Evolutionary conservation across 208 protist species (phyloP), one percentile per base, ranked within the genome.

Genomic region (Herpetomonas tarakana): DNA sequence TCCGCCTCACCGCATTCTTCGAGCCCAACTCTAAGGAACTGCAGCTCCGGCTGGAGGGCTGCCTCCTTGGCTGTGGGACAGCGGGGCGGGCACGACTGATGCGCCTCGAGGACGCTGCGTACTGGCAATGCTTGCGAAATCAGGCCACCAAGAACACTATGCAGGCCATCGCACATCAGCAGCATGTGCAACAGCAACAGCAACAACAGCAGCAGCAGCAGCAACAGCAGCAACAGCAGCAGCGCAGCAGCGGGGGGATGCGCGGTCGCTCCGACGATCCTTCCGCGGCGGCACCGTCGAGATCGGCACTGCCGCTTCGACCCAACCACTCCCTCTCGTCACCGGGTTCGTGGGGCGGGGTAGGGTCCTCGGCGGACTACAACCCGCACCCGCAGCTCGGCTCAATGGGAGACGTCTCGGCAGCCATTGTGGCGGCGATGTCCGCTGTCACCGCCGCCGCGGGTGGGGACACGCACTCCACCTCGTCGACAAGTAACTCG

Each of bases 21-120:
- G 86, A 91, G 56, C 83, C 81, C 7, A 91, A 91, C 65, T 82
- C 81, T 31, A 58, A 67, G 1, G 82, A 86, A n/a, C 62, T 95
- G 55, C 82, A 92, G 30, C 49, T 95, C 54, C 74, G 81, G 27
- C 67, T 95, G 25, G 83, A 92, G 52, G 89, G 89, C n/a, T 86
- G 68, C 25, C 68, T 91, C 14, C 83, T 92, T 83, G 68, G 78
- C 52, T 67, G 67, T 28, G 81, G 75, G 49, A 51, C 66, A 16
- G 26, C 38, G 3, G 72, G 80, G 4, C 57, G 63, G 4, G 24
- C 45, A 21, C 74, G 67, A 26, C 59, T 88, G 0, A 56, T 69
- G 25, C 50, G 68, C 39, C 58, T 91, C 9, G 79, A 86, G 60
- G 75, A 90, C 30, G 68, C 68, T 25, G 74, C 88, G 19, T 91